Base-by-base conservation (phyloP, 2,329 filamentous ascomycete genomes). In the Rasamsonia emersonii region DNA sequence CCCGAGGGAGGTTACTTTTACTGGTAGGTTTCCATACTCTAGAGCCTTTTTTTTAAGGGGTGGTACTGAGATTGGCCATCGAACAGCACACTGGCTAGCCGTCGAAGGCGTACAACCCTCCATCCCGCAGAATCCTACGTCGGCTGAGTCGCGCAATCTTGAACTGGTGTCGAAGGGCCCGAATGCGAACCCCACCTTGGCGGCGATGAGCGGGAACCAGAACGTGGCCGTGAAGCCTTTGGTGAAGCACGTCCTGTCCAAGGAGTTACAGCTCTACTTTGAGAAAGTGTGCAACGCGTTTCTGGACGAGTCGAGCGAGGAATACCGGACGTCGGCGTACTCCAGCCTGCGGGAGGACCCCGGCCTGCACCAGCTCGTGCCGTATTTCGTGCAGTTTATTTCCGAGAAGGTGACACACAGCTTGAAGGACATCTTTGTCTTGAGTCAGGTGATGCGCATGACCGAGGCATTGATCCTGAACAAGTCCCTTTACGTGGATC, bases 91-190 rank as follows among this genome's bases (percentile, higher is more conserved):
- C 62, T 98, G 91, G 89, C 78, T 96, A 39, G 88, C 91, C 14
- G 86, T 98, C 29, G 91, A 98, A 68, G 91, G 91, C 37, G 91
- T 96, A 17, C 89, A 98, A 56, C 91, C 91, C 2, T 84, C 86
- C 1, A 95, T 96, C 47, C 86, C 89, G 2, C 89, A 96, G 59
- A 98, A 98, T 58, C 91, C 91, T 5, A 91, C 86, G 2, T 79
- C 82, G 4, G 77, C 79, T 50, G 88, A 95, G 56, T 79, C 85
- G 18, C 74, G 85, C 38, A 78, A 82, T 31, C 82, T 88, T 53
- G 88, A 95, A 49, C 71, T 95, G 18, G 71, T 93, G 11, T 83
- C 88, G 18, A 96, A 95, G 63, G 89, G 88, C 4, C 80, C 86
- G 3, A 85, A 85, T 41, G 84, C 85, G 14, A 94, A 93, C 50